Base-by-base conservation (phyloP, 441 rosid genomes). In the Cnidoscolus chayamansa region DNA sequence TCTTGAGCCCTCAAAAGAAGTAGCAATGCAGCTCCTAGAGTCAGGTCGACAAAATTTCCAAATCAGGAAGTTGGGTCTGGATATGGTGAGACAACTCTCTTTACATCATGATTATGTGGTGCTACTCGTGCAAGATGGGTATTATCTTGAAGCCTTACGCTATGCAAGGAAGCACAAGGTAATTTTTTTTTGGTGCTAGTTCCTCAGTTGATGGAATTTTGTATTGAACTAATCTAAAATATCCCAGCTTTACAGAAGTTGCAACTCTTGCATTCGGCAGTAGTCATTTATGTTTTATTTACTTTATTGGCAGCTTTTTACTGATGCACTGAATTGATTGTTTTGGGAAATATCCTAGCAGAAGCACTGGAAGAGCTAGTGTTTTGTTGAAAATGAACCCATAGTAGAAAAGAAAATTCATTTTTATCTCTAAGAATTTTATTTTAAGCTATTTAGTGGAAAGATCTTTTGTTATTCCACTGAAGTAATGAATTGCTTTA, bases 1-100 rank as follows among this genome's bases (percentile, higher is more conserved):
- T 82, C 83, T 96, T 35, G 97, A 93, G 76, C 97, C 97, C 59
- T 96, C 99, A 16, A 96, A 90, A 82, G 97, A 96, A 83, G 99
- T 93, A 30, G 98, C 99, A 65, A 67, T 93, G 82, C 97, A 96
- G 78, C 93, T 93, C 68, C 78, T 91, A 58, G 98, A 91, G 76
- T 85, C 90, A 1, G 98, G 98, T 70, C 72, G 89, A 63, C 93
- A 88, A 72, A 89, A 85, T 80, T 58, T 56, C 20, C 86, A 82
- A 78, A 85, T 87, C 61, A 87, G 97, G 88, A 93, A 96, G 84
- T 83, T 96, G 75, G 98, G 97, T 72, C 82, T 85, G 65, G 97
- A 96, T 66, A 96, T 96, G 97, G 77, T 93, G 80, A 89, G 98
- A 81, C 98, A 96, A 79, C 97, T 96, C 76, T 83, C 83, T 45